These are phyloP conservation scores for Kodamaea laetipori DNA, from an alignment of 805 yeast species.

Conservation along the genomic window DNA sequence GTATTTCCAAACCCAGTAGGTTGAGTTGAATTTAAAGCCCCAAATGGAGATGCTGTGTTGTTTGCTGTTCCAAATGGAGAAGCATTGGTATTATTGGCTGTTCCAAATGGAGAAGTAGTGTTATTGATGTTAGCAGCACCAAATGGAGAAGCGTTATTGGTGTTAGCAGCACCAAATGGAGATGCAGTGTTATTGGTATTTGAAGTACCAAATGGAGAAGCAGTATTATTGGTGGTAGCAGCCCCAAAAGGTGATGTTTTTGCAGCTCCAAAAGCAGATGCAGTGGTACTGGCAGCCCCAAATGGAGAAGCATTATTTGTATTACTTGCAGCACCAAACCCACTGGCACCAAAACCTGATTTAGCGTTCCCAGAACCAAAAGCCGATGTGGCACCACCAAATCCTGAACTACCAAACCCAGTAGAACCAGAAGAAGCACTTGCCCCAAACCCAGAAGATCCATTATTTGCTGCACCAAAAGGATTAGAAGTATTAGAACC, in stretches of 20 bases:
- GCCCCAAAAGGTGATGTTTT: slow-evolving; percentile 13
- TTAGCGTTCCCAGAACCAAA: not conserved
- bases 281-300: slow-evolving; percentile 14
- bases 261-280: slow-evolving; percentile 12
- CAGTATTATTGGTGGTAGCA: not conserved
- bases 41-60: not conserved
- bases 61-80: slow-evolving; percentile 14
- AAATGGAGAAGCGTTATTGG: slow-evolving; percentile 12
- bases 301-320: slow-evolving; percentile 13
- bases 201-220: slow-evolving; percentile 18
- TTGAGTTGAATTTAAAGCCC: too few relatives aligned
- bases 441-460: too few relatives aligned
- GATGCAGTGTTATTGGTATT: slow-evolving; percentile 4
- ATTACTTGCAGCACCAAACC: not conserved
- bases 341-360: slow-evolving; percentile 3
- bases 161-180: slow-evolving; percentile 16
- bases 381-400: not conserved
- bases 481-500: too few relatives aligned
- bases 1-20: too few relatives aligned
- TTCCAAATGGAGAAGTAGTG: slow-evolving; percentile 13
- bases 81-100: not conserved
- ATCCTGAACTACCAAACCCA: slow-evolving; percentile 1
- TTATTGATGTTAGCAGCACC: slow-evolving; percentile 5
- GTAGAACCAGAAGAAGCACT: too few relatives aligned
- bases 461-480: too few relatives aligned